Conservation (phyloP, 352 stramenopile species). For the Globisporangium spinosum region DNA sequence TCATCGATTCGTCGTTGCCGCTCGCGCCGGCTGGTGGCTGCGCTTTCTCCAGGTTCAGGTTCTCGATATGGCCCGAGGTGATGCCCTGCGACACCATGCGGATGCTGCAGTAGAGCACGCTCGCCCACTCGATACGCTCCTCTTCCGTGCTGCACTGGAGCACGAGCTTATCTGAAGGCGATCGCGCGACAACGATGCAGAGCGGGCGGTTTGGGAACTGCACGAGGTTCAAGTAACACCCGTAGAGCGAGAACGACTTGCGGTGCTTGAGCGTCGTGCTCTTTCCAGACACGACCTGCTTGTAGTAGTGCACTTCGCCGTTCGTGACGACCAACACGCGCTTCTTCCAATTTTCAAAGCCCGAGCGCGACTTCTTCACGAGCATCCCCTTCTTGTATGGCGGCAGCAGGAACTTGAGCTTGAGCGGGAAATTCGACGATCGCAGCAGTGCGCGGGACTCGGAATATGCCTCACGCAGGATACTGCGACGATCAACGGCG, state of each 20-base stretch:
- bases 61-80: constrained; percentile 76
- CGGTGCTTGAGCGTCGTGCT: constrained; percentile 61
- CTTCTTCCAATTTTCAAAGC: constrained; percentile 86
- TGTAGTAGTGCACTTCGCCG: constrained; percentile 82
- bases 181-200: constrained; percentile 82
- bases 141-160: constrained; percentile 58
- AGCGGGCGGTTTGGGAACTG: constrained; percentile 66
- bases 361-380: constrained; percentile 83
- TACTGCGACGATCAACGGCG: constrained; percentile 50
- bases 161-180: constrained; percentile 82
- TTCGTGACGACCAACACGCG: constrained; percentile 78
- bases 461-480: constrained; percentile 58
- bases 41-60: constrained; percentile 57
- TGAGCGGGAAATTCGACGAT: constrained; percentile 52
- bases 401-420: constrained; percentile 74
- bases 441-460: constrained; percentile 53
- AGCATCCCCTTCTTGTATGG: constrained; percentile 80
- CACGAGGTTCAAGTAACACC: constrained; percentile 82
- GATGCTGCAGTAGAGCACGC: constrained; percentile 86
- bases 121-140: constrained; percentile 87
- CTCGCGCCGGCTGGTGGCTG: not conserved
- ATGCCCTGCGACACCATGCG: constrained; percentile 85
- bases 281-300: constrained; percentile 46
- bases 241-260: constrained; percentile 81
- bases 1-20: not conserved